Evolutionary conservation across 257 asterid species (phyloP), one percentile per base, ranked within the genome.

Genomic region (Marsdenia floribunda): DNA sequence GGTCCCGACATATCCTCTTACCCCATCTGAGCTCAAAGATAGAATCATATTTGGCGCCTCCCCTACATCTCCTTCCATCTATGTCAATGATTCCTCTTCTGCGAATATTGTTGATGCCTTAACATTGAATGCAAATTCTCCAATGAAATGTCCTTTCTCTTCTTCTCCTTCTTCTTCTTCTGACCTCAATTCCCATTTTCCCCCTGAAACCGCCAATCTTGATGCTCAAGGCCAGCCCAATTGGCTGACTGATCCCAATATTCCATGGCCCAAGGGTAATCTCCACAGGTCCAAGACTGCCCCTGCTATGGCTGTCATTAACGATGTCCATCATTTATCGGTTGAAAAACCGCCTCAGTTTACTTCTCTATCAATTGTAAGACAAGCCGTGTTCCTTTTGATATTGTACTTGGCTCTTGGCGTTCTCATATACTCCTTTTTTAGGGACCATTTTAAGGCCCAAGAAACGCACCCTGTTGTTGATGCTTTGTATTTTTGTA

Each of bases 401-500:
- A 77, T 94, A 2, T 44, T 94, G 14, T 92, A 94, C 68, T 82
- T 94, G 86, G 76, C 82, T 70, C 86, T 90, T 71, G 99, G 99
- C 37, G 99, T 92, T 71, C 79, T 80, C 71, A 89, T 94, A 15
- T 94, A 92, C 84, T 83, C 89, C 16, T 71, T 79, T 10, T 85
- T 80, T 68, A 89, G 78, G 87, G 85, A 89, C 26, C 69, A 85
- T 82, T 92, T 94, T 80, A 81, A 78, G 68, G 96, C 85, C 46
- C 74, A 72, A 14, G 91, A 90, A 59, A 94, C 99, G 1, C 92
- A 90, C 73, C 91, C 97, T 65, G 88, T 90, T 26, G 97, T 94
- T 49, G 99, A 94, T 87, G 99, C 97, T 75, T 84, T 94, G 55
- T 94, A 94, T 65, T 94, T 94, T 74, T 92, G 97, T 80, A 89